phyloP scores from a whole-genome alignment of 208 protist genomes.

The Leishmania amazonensis region DNA sequence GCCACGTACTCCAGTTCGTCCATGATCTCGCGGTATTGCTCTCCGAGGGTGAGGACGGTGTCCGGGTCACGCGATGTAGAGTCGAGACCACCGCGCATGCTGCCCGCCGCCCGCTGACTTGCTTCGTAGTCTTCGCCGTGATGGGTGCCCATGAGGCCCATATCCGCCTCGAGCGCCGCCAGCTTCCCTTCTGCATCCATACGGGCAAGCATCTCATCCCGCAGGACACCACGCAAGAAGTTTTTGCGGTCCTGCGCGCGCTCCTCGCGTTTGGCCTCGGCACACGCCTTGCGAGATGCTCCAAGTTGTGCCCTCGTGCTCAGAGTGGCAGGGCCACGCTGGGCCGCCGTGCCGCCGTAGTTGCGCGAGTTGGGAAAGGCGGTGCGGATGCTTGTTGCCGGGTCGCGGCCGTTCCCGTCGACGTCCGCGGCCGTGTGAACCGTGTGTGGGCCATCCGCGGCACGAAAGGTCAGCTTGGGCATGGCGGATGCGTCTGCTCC shows the following conservation, averaged over 20 bases:
- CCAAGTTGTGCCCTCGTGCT: slow-evolving; percentile 29
- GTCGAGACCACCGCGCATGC: slow-evolving; percentile 10
- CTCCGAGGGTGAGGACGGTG: slow-evolving; percentile 43
- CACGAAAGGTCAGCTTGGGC: slow-evolving; percentile 40
- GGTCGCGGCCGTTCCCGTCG: slow-evolving; percentile 30
- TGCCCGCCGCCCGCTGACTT: slow-evolving; percentile 12
- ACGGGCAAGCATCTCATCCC: slow-evolving; percentile 70
- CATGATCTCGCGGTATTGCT: slow-evolving; percentile 77
- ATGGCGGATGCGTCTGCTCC: slow-evolving; percentile 9
- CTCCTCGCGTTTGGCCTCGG: slow-evolving; percentile 45
- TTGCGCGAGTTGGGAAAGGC: slow-evolving; percentile 68
- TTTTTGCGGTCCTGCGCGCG: slow-evolving; percentile 70
- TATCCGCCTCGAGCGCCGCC: slow-evolving; percentile 45
- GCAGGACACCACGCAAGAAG: slow-evolving; percentile 71
- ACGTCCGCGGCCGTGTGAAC: slow-evolving; percentile 24
- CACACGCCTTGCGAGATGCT: slow-evolving; percentile 19
- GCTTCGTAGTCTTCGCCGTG: slow-evolving; percentile 56
- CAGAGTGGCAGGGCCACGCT: slow-evolving; percentile 38
- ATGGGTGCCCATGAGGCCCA: slow-evolving; percentile 53
- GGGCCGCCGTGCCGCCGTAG: slow-evolving; percentile 65
- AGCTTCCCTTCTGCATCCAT: slow-evolving; percentile 59
- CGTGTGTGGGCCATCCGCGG: slow-evolving; percentile 40
- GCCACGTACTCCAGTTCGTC: slow-evolving; percentile 71
- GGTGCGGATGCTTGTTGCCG: slow-evolving; percentile 32
- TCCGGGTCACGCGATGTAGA: slow-evolving; percentile 30